A percentile compares a stretch with the other conserved stretches of the same genome.
phyloP scores from a whole-genome alignment of 495 filamentous ascomycete genomes.

The Sporormia fimetaria region DNA sequence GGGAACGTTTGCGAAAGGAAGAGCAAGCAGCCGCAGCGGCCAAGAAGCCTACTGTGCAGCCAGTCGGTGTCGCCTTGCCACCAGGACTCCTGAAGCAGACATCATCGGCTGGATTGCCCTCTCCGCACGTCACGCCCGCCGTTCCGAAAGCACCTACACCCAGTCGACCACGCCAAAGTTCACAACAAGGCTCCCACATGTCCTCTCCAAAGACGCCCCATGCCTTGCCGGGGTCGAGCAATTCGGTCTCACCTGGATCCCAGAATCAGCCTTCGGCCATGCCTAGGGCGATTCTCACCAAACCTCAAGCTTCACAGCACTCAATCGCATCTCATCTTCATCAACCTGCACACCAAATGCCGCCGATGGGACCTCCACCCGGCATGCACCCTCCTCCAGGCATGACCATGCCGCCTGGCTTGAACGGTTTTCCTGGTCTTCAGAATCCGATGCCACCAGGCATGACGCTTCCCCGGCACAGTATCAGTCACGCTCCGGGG shows the following conservation, averaged over 20 bases:
- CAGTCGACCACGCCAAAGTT: slow-evolving; percentile 59
- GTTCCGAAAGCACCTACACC: slow-evolving; percentile 76
- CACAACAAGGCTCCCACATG: slow-evolving; percentile 66
- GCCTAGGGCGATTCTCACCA: slow-evolving; percentile 31
- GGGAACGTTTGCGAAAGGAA: slow-evolving; percentile 44
- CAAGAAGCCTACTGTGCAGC: slow-evolving; percentile 27
- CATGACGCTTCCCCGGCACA: slow-evolving; percentile 27
- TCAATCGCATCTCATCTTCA: slow-evolving; percentile 37
- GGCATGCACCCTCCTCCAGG: slow-evolving; percentile 44
- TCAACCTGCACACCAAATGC: slow-evolving; percentile 40
- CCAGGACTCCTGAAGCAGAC: slow-evolving; percentile 42
- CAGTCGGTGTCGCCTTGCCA: slow-evolving; percentile 42
- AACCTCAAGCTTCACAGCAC: slow-evolving; percentile 26
- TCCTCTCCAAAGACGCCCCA: slow-evolving; percentile 55
- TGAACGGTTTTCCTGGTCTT: slow-evolving; percentile 28
- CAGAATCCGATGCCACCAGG: slow-evolving; percentile 28
- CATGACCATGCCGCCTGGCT: slow-evolving; percentile 36
- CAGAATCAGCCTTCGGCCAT: slow-evolving; percentile 37
- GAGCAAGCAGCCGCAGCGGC: slow-evolving; percentile 38
- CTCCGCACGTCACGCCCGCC: slow-evolving; percentile 73
- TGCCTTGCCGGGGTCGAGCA: slow-evolving; percentile 44
- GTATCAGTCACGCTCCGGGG: slow-evolving; percentile 24
- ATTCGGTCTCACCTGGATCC: slow-evolving; percentile 54
- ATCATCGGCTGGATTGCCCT: slow-evolving; percentile 44
- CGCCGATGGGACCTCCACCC: slow-evolving; percentile 39